phyloP scores from a whole-genome alignment of 192 early-diverging fungal species.

The Fimicolochytrium jonesii region DNA sequence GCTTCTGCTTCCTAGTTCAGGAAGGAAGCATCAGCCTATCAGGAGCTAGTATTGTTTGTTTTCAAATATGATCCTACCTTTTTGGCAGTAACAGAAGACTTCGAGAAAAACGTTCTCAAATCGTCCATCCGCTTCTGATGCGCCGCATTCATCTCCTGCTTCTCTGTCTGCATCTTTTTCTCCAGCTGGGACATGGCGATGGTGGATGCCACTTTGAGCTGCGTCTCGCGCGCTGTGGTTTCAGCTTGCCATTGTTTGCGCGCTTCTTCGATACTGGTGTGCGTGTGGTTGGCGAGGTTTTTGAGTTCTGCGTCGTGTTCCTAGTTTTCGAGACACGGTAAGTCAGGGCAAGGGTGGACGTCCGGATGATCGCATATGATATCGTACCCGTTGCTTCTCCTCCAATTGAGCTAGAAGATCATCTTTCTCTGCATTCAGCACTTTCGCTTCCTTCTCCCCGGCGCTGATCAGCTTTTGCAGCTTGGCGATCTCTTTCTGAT shows the following conservation, averaged over 20 bases:
- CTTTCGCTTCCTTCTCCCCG: not conserved
- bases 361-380: too few relatives aligned
- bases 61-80: slow-evolving; percentile 23
- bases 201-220: slow-evolving; percentile 38
- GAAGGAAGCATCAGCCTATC: not conserved
- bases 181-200: slow-evolving; percentile 37
- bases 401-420: too few relatives aligned
- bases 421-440: not conserved
- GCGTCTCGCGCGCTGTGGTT: slow-evolving; percentile 36
- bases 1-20: slow-evolving; percentile 38
- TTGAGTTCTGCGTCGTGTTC: not conserved
- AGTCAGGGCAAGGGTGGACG: too few relatives aligned
- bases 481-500: slow-evolving; percentile 21
- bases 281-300: not conserved
- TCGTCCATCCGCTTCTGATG: slow-evolving; percentile 42
- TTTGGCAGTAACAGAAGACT: slow-evolving; percentile 31
- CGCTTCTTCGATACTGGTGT: slow-evolving; percentile 25
- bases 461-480: slow-evolving; percentile 9
- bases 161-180: slow-evolving; percentile 22
- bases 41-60: not conserved
- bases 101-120: slow-evolving; percentile 33
- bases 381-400: too few relatives aligned
- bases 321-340: not conserved
- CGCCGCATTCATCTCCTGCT: slow-evolving; percentile 28
- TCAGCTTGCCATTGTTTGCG: slow-evolving; percentile 34